A percentile compares a stretch with the other conserved stretches of the same genome.
Evolutionary conservation across 257 asterid species (phyloP).

Genomic region (Leptodermis oblonga): DNA sequence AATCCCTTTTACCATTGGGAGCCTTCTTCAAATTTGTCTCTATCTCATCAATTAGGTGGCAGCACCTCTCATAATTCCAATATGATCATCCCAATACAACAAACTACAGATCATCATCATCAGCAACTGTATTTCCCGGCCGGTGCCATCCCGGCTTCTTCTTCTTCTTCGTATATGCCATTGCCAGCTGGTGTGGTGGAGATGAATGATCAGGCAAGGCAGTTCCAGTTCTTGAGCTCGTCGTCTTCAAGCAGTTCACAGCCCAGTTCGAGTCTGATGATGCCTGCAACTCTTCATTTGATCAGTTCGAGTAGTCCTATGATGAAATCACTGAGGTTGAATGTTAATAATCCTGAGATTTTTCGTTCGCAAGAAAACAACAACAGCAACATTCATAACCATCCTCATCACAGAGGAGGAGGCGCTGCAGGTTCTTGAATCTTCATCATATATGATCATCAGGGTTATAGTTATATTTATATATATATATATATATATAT

Average conservation of each 20-base stretch:
- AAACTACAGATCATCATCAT: no score
- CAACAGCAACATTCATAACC: no score
- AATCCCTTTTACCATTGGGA: conserved; percentile 47
- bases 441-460: no score
- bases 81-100: conserved; percentile 31
- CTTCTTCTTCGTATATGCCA: conserved; percentile 30
- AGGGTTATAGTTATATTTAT: no score
- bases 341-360: conserved; percentile 20
- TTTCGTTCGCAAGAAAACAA: conserved; percentile 17
- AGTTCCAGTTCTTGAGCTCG: conserved; percentile 31
- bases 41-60: conserved; percentile 53
- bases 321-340: conserved; percentile 25
- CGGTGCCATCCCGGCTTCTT: conserved; percentile 17
- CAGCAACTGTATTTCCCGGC: conserved; percentile 16
- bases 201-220: conserved; percentile 28
- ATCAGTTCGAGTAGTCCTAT: conserved; percentile 33
- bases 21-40: conserved; percentile 40
- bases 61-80: no score
- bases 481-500: no score
- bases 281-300: conserved; percentile 51
- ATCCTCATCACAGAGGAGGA: conserved; percentile 15
- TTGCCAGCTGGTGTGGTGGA: conserved; percentile 22
- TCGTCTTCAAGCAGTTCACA: conserved; percentile 16
- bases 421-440: conserved; percentile 21
- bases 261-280: conserved; percentile 24